Conservation (phyloP, 208 protist species). For the Cochliopodium minus region DNA sequence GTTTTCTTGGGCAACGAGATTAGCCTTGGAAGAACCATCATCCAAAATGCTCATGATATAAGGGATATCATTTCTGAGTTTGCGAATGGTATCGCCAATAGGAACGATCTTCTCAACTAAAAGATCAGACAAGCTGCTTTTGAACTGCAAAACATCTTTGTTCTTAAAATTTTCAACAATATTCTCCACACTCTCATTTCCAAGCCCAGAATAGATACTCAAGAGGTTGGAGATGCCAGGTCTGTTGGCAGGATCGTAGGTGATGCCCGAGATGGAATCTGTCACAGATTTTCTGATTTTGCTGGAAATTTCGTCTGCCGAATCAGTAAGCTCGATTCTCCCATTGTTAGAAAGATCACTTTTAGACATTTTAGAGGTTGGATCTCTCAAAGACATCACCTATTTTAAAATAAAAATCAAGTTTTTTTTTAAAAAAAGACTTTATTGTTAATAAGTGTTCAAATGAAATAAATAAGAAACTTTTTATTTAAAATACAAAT, state of each 20-base stretch:
- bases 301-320: conserved; percentile 11
- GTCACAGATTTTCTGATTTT: conserved; percentile 25
- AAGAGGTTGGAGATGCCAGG: conserved; percentile 20
- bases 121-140: background rate
- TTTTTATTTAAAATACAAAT: conserved; percentile 19
- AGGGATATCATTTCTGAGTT: background rate
- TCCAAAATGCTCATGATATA: no score
- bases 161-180: background rate
- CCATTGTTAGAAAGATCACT: conserved; percentile 18
- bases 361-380: conserved; percentile 35
- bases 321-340: conserved; percentile 31
- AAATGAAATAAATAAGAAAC: conserved; percentile 11
- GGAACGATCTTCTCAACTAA: background rate
- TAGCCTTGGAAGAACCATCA: no score
- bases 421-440: background rate
- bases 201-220: conserved; percentile 11
- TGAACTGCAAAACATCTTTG: background rate
- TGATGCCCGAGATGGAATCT: conserved; percentile 16
- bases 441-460: background rate
- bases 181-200: background rate
- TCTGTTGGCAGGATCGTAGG: conserved; percentile 6
- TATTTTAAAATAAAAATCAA: background rate
- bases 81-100: background rate
- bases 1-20: no score
- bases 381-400: conserved; percentile 32